Evolutionary conservation across 164 flowering plant genomes (phyloP).

Genomic region (Akebia trifoliata): DNA sequence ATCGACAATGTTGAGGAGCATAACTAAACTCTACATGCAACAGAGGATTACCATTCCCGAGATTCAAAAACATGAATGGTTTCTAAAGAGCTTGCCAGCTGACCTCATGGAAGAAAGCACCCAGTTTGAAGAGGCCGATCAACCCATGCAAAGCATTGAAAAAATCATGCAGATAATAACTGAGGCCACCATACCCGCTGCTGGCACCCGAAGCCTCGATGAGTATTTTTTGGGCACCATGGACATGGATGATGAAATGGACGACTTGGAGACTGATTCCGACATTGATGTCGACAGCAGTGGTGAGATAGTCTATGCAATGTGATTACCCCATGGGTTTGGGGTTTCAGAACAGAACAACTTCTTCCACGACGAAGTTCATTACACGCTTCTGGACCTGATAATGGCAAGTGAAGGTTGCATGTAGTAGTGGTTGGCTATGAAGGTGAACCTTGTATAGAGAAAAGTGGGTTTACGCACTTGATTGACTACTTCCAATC

Average conservation of each 20-base stretch:
- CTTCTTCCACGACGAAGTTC: not conserved
- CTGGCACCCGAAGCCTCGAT: constrained; percentile 48
- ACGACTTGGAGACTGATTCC: constrained; percentile 79
- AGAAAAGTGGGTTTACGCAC: no score
- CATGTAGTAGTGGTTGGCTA: no score
- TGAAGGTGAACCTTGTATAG: no score
- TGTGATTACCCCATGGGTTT: constrained; percentile 36
- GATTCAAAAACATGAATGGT: constrained; percentile 3
- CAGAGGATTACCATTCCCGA: constrained; percentile 8
- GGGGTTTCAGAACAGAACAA: not conserved
- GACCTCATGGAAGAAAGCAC: constrained; percentile 58
- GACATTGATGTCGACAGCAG: constrained; percentile 79
- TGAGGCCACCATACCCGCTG: constrained; percentile 79
- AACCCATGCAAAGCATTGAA: constrained; percentile 70
- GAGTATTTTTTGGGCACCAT: constrained; percentile 51
- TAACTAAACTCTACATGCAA: not conserved
- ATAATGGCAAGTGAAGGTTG: no score
- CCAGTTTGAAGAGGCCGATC: constrained; percentile 65
- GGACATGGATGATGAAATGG: constrained; percentile 73
- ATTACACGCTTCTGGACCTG: not conserved
- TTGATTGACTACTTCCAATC: no score
- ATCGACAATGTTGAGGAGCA: not conserved
- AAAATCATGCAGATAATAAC: constrained; percentile 75
- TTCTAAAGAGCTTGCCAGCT: constrained; percentile 14
- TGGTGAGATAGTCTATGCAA: constrained; percentile 80